phyloP scores from a whole-genome alignment of 192 early-diverging fungal genomes.

The Funneliformis geosporum region DNA sequence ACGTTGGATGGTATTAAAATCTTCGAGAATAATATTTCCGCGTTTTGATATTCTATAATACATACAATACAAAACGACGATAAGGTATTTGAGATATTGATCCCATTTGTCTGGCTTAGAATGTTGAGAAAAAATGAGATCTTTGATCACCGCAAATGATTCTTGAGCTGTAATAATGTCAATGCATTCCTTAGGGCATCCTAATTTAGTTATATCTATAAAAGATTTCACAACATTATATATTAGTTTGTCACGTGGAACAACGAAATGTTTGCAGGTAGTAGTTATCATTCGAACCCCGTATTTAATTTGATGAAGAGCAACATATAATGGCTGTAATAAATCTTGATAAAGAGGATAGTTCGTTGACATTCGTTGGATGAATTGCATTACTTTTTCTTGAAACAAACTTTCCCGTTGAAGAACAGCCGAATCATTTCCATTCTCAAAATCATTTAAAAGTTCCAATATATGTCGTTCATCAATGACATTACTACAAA shows the following conservation, averaged over 20 bases:
- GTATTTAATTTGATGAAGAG: slow-evolving; percentile 74
- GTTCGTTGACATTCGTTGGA: slow-evolving; percentile 62
- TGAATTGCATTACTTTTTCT: slow-evolving; percentile 64
- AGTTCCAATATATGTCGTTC: slow-evolving; percentile 45
- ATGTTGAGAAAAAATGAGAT: slow-evolving; percentile 47
- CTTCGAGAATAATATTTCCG: slow-evolving; percentile 44
- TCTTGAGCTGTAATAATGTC: slow-evolving; percentile 46
- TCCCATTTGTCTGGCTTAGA: slow-evolving; percentile 45
- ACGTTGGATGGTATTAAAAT: slow-evolving; percentile 48
- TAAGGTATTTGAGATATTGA: slow-evolving; percentile 55
- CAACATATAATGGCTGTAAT: slow-evolving; percentile 65
- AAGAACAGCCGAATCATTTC: slow-evolving; percentile 43
- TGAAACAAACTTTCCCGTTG: slow-evolving; percentile 70
- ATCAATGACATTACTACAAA: slow-evolving; percentile 57
- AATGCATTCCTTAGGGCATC: slow-evolving; percentile 40
- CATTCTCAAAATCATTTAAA: slow-evolving; percentile 46
- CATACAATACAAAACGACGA: slow-evolving; percentile 49
- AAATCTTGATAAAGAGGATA: slow-evolving; percentile 79
- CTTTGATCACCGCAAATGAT: slow-evolving; percentile 43
- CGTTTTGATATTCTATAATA: slow-evolving; percentile 40
- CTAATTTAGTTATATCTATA: slow-evolving; percentile 42
- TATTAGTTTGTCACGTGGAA: background rate
- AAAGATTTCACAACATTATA: slow-evolving; percentile 16
- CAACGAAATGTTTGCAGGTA: slow-evolving; percentile 5
- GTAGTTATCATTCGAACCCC: slow-evolving; percentile 63